phyloP scores from a whole-genome alignment of 768 basidiomycete species.

The Boletus subcaerulescens region DNA sequence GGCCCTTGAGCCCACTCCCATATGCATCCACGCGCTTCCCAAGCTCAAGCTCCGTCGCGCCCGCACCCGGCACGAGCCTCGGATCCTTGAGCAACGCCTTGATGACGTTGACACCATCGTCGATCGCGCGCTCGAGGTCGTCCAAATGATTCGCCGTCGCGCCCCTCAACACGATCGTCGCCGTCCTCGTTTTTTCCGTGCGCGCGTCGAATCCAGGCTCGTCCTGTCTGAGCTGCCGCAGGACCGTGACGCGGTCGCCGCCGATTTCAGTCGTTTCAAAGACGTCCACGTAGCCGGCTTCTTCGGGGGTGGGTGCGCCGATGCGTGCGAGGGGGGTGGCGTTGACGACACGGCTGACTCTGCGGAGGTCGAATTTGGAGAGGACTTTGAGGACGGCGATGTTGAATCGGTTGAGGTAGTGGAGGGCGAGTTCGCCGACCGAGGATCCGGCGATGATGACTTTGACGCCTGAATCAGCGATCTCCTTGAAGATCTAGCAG shows the following conservation, averaged over 20 bases:
- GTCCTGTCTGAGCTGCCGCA: conserved; percentile 73
- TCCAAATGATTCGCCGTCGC: conserved; percentile 94
- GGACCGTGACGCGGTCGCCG: conserved; percentile 95
- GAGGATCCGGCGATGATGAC: conserved; percentile 91
- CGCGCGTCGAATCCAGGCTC: conserved; percentile 58
- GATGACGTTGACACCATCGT: conserved; percentile 96
- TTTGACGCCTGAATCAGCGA: conserved; percentile 92
- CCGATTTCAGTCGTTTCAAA: conserved; percentile 97
- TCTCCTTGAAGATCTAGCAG: conserved; percentile 90
- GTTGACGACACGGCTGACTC: conserved; percentile 91
- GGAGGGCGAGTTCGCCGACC: conserved; percentile 93
- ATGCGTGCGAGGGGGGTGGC: conserved; percentile 95
- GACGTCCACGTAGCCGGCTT: conserved; percentile 90
- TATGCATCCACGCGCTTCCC: conserved; percentile 79
- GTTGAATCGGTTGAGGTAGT: conserved; percentile 91
- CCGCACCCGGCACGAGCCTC: conserved; percentile 89
- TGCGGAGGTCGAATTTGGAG: conserved; percentile 95
- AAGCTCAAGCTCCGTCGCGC: conserved; percentile 93
- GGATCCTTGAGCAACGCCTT: conserved; percentile 89
- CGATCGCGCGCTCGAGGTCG: conserved; percentile 93
- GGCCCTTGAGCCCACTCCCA: conserved; percentile 84
- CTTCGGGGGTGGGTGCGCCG: conserved; percentile 94
- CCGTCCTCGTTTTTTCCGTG: conserved; percentile 78
- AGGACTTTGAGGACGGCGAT: conserved; percentile 96
- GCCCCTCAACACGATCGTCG: conserved; percentile 93